phyloP scores from a whole-genome alignment of 2,329 filamentous ascomycete genomes.

The Didymosphaeria variabile region DNA sequence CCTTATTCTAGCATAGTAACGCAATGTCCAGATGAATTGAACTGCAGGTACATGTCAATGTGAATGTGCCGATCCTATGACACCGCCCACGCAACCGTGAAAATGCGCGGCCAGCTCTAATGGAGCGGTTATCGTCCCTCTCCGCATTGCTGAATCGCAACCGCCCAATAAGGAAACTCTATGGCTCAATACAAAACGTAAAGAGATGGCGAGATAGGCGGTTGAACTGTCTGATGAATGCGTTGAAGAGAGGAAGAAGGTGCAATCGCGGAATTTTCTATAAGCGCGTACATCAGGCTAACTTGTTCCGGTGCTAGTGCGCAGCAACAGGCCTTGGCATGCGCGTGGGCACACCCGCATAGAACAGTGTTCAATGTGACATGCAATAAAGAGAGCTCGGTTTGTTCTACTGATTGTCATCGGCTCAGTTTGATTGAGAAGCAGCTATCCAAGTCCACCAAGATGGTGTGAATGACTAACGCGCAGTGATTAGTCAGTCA shows the following conservation, averaged over 20 bases:
- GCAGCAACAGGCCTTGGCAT: not conserved
- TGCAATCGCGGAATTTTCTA: constrained; percentile 35
- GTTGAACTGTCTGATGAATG: constrained; percentile 53
- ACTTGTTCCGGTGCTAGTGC: not conserved
- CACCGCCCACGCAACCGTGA: constrained; percentile 77
- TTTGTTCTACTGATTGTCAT: not conserved
- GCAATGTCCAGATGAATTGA: too few species aligned
- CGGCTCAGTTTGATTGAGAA: not conserved
- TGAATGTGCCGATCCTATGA: constrained; percentile 81
- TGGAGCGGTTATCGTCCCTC: constrained; percentile 66
- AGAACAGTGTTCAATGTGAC: not conserved
- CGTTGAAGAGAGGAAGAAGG: constrained; percentile 33
- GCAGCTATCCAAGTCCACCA: not conserved
- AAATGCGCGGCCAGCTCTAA: constrained; percentile 78
- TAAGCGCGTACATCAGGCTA: not conserved
- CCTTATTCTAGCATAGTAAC: too few species aligned
- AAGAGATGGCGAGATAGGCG: constrained; percentile 48
- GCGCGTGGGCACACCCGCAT: too few species aligned
- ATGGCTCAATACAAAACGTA: constrained; percentile 50
- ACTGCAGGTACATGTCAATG: not conserved
- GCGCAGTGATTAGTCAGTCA: constrained; percentile 7
- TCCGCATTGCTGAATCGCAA: constrained; percentile 70
- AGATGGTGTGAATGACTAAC: not conserved
- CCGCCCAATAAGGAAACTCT: constrained; percentile 44
- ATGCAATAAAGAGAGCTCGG: not conserved